Conservation (phyloP, 768 basidiomycete genomes). For the Suillus subluteus region DNA sequence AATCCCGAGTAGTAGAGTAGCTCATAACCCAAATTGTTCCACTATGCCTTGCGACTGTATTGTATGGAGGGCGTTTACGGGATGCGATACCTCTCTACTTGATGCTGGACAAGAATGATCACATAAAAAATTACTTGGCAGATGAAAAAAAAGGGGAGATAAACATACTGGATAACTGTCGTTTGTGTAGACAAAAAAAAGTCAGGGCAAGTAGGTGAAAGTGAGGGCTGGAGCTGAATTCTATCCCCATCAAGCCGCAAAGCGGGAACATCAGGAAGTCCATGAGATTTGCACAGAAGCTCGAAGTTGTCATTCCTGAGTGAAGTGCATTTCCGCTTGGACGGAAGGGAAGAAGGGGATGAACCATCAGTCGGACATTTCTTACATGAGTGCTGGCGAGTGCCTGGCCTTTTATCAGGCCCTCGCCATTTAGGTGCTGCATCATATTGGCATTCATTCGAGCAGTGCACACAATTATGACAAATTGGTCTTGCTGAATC, state of each 20-base stretch:
- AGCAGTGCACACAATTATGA: conserved; percentile 78
- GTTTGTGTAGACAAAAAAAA: conserved; percentile 31
- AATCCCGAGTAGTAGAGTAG: conserved; percentile 43
- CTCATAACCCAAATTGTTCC: no score
- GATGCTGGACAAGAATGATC: conserved; percentile 15
- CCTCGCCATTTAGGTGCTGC: conserved; percentile 80
- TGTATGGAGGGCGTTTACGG: no score
- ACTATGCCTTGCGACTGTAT: conserved; percentile 50
- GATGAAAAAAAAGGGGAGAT: not conserved
- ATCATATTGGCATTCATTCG: conserved; percentile 81
- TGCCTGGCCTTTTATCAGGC: conserved; percentile 87
- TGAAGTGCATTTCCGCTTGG: conserved; percentile 55
- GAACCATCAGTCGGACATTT: conserved; percentile 64
- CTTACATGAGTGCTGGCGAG: conserved; percentile 83
- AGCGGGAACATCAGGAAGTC: conserved; percentile 24
- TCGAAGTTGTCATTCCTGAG: conserved; percentile 38
- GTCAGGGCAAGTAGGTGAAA: conserved; percentile 35
- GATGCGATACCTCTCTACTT: conserved; percentile 33
- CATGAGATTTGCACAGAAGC: conserved; percentile 26
- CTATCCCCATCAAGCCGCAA: conserved; percentile 30
- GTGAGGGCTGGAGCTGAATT: conserved; percentile 33
- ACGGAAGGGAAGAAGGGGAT: conserved; percentile 49
- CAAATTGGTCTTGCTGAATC: conserved; percentile 82
- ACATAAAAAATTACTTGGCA: not conserved
- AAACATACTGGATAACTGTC: conserved; percentile 32